Evolutionary conservation across 2,329 filamentous ascomycete genomes (phyloP).

Genomic region (Ascochyta lentis): DNA sequence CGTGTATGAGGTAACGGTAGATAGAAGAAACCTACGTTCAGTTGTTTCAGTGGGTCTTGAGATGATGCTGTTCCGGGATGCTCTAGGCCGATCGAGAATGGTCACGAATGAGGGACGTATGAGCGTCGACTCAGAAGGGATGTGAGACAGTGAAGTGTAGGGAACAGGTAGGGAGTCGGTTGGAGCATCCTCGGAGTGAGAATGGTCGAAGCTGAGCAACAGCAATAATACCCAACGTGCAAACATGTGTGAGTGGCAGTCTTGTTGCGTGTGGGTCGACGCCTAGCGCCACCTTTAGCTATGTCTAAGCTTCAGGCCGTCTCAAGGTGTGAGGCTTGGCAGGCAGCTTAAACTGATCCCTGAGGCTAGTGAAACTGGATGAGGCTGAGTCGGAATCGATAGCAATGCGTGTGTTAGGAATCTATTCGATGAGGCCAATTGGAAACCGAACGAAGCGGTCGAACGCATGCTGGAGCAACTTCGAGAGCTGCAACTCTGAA

Average conservation of each 20-base stretch:
- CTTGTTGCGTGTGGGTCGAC: slow-evolving; percentile 2
- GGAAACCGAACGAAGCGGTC: neutral
- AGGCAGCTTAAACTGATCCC: slow-evolving; percentile 23
- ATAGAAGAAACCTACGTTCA: slow-evolving; percentile 23
- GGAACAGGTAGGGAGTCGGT: neutral
- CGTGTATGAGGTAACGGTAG: slow-evolving; percentile 34
- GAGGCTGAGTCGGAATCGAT: slow-evolving; percentile 21
- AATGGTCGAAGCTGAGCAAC: slow-evolving; percentile 7
- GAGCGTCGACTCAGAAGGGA: slow-evolving; percentile 4
- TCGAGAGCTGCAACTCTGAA: neutral
- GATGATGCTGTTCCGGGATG: slow-evolving; percentile 8
- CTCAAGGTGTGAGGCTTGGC: slow-evolving; percentile 35
- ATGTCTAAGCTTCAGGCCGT: slow-evolving; percentile 31
- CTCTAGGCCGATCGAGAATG: slow-evolving; percentile 9
- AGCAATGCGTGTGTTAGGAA: neutral
- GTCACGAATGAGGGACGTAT: slow-evolving; percentile 11
- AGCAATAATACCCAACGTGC: slow-evolving; percentile 1
- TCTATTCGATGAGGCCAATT: neutral
- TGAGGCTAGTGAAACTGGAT: slow-evolving; percentile 31
- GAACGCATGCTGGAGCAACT: neutral
- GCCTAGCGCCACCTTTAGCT: slow-evolving; percentile 10
- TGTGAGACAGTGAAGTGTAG: slow-evolving; percentile 23
- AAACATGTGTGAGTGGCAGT: slow-evolving; percentile 2
- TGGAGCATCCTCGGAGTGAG: neutral
- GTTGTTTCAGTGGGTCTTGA: slow-evolving; percentile 26